A percentile compares a stretch with the other conserved stretches of the same genome.
Evolutionary conservation across 371 early-diverging fungal genomes (phyloP).

Genomic region (Mucor velutinosus): DNA sequence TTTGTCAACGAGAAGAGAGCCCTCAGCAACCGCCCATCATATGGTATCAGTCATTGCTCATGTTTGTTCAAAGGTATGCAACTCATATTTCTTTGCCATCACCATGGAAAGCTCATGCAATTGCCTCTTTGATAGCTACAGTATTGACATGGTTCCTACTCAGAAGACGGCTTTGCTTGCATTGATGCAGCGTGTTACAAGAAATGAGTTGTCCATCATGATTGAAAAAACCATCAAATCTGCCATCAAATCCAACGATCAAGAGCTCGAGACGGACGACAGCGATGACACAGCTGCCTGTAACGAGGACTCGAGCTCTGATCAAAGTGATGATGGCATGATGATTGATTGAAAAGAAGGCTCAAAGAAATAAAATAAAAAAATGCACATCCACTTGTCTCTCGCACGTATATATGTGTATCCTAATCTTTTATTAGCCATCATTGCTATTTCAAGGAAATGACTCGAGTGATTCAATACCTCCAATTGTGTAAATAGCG

Average conservation of each 20-base stretch:
- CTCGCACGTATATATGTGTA: not conserved
- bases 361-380: not conserved
- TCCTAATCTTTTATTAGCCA: slow-evolving; percentile 2
- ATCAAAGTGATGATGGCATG: not conserved
- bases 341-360: not conserved
- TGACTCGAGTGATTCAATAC: not conserved
- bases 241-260: not conserved
- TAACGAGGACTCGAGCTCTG: not conserved
- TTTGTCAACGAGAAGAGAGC: slow-evolving; percentile 78
- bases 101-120: not conserved
- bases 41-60: slow-evolving; percentile 94
- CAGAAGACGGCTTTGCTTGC: slow-evolving; percentile 4
- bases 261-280: not conserved
- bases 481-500: not conserved
- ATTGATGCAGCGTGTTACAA: not conserved
- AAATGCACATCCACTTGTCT: not conserved
- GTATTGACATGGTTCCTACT: slow-evolving; percentile 7
- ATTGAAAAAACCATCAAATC: not conserved
- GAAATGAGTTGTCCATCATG: not conserved
- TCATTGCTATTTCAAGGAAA: not conserved
- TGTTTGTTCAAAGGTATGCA: slow-evolving; percentile 79
- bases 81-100: not conserved
- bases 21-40: slow-evolving; percentile 83
- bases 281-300: not conserved
- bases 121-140: not conserved